phyloP scores from a whole-genome alignment of 2,329 filamentous ascomycete species.

The Aspergillus novoparasiticus region DNA sequence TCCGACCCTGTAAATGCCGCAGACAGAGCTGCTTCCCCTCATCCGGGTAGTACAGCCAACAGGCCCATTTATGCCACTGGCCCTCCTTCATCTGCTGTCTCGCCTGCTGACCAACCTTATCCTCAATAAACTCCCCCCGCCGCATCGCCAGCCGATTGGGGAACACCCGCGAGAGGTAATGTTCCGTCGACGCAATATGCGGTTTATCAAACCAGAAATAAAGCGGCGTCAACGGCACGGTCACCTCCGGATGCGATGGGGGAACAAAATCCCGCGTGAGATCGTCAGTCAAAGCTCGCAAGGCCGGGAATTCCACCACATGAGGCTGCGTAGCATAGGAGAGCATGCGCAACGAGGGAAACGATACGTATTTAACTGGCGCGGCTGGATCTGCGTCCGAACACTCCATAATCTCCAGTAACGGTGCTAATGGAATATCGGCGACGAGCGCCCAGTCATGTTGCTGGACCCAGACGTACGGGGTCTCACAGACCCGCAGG shows the following conservation, averaged over 20 bases:
- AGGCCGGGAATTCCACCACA: neutral
- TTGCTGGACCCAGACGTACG: slow-evolving; percentile 17
- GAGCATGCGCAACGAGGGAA: neutral
- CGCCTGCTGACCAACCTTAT: slow-evolving; percentile 16
- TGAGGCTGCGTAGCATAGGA: neutral
- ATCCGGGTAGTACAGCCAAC: slow-evolving; percentile 14
- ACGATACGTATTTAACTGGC: neutral
- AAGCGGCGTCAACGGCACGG: slow-evolving; percentile 10
- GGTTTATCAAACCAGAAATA: slow-evolving; percentile 19
- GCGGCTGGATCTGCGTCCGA: neutral
- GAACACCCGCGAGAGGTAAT: slow-evolving; percentile 13
- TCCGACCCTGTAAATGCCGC: slow-evolving; percentile 12
- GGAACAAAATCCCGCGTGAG: neutral
- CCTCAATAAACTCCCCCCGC: slow-evolving; percentile 15
- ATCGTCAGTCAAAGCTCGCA: neutral
- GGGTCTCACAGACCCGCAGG: slow-evolving; percentile 8
- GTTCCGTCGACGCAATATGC: slow-evolving; percentile 10
- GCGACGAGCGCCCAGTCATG: slow-evolving; percentile 15
- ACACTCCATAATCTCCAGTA: slow-evolving; percentile 7
- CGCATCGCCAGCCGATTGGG: slow-evolving; percentile 13
- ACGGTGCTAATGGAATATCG: slow-evolving; percentile 4
- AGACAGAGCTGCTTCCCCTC: slow-evolving; percentile 8
- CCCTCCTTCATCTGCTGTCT: slow-evolving; percentile 16
- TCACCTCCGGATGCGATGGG: neutral
- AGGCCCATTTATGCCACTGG: slow-evolving; percentile 9